These are phyloP conservation scores for Cytauxzoon felis DNA, from an alignment of 169 alveolate genomes.

Conservation along the genomic window DNA sequence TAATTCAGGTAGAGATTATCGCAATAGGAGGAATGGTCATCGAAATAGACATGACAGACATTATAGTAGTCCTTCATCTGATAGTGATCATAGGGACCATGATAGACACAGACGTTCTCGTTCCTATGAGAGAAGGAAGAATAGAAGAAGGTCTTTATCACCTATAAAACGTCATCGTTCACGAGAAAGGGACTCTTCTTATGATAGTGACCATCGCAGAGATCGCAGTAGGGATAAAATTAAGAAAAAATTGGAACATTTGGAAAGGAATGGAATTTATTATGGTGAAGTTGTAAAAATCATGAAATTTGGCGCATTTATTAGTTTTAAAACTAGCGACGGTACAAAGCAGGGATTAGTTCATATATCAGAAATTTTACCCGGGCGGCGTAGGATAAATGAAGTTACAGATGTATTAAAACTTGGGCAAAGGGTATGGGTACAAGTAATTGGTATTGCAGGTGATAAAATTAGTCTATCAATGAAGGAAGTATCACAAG, in stretches of 20 bases:
- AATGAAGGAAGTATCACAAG: conserved; percentile 81
- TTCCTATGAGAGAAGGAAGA: not conserved
- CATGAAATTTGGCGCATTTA: conserved; percentile 77
- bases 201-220: not conserved
- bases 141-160: not conserved
- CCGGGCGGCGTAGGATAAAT: conserved; percentile 21
- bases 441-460: conserved; percentile 35
- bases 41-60: no score
- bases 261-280: conserved; percentile 25
- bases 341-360: conserved; percentile 77
- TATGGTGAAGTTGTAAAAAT: conserved; percentile 66
- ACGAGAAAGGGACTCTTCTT: not conserved
- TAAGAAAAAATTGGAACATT: not conserved
- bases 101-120: conserved; percentile 20
- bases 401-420: conserved; percentile 29
- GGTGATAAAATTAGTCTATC: conserved; percentile 71
- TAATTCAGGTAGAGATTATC: not conserved
- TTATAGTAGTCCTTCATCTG: no score
- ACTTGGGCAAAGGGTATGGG: conserved; percentile 57
- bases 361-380: conserved; percentile 70
- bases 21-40: not conserved
- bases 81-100: conserved; percentile 7
- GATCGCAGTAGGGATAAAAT: conserved; percentile 2
- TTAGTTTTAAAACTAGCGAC: conserved; percentile 57
- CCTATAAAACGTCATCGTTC: not conserved